Conservation (phyloP, 768 basidiomycete species). For the Suillus bovinus region DNA sequence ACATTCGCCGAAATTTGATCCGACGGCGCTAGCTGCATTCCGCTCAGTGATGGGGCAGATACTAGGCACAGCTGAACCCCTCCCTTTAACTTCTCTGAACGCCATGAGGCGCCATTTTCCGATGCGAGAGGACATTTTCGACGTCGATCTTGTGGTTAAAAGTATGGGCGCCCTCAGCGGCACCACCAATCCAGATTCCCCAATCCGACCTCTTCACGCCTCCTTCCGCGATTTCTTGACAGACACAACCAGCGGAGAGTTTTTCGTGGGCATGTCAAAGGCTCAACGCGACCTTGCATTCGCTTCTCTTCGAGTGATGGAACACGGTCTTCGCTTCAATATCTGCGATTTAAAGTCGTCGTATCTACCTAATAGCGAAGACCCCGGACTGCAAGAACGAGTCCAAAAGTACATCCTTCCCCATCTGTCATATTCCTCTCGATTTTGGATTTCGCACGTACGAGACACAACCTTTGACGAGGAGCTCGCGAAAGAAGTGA, state of each 20-base stretch:
- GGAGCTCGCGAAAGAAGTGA: too few species aligned
- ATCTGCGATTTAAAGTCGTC: too few species aligned
- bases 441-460: too few species aligned
- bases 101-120: not conserved
- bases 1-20: too few species aligned
- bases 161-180: slow-evolving; percentile 12
- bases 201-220: slow-evolving; percentile 25
- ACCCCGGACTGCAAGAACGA: too few species aligned
- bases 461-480: too few species aligned
- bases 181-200: not conserved
- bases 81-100: slow-evolving; percentile 2
- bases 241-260: slow-evolving; percentile 16
- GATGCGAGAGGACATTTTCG: not conserved
- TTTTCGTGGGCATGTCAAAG: slow-evolving; percentile 13
- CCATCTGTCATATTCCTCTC: too few species aligned
- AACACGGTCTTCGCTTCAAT: too few species aligned
- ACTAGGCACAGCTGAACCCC: slow-evolving; percentile 4
- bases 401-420: too few species aligned
- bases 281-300: slow-evolving; percentile 20
- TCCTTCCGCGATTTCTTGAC: slow-evolving; percentile 31
- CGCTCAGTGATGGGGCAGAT: slow-evolving; percentile 5
- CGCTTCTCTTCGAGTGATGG: slow-evolving; percentile 30
- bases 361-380: too few species aligned
- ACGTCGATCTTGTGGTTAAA: slow-evolving; percentile 5
- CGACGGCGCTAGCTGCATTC: not conserved